A percentile compares a stretch with the other conserved stretches of the same genome.
phyloP scores from a whole-genome alignment of 768 basidiomycete species.

The Crucibulum laeve region DNA sequence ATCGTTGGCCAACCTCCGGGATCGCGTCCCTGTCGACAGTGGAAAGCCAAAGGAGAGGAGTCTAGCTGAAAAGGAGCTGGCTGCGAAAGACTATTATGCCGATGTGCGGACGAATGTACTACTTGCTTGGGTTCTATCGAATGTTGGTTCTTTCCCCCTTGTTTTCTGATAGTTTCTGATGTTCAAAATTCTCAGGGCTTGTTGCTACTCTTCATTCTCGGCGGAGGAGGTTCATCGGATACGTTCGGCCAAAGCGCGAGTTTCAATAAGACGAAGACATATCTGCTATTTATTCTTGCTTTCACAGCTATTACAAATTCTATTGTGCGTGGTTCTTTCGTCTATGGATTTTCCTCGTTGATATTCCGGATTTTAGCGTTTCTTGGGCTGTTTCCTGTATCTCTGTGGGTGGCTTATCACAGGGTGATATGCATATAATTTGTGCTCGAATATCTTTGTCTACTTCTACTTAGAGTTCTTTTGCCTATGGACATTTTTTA shows the following conservation, averaged over 20 bases:
- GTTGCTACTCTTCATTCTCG: conserved; percentile 65
- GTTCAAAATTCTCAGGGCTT: conserved; percentile 44
- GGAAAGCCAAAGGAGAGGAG: conserved; percentile 14
- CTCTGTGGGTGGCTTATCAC: conserved; percentile 1
- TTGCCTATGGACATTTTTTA: too few relatives aligned
- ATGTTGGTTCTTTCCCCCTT: conserved; percentile 38
- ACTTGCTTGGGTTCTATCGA: conserved; percentile 80
- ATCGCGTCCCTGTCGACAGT: conserved; percentile 25
- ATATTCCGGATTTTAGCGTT: neutral
- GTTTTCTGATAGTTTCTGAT: neutral
- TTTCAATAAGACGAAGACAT: conserved; percentile 61
- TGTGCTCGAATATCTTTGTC: too few relatives aligned
- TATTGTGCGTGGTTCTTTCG: conserved; percentile 1
- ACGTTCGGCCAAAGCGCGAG: conserved; percentile 53
- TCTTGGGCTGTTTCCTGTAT: conserved; percentile 1
- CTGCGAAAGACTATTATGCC: conserved; percentile 84
- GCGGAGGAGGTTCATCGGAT: conserved; percentile 46
- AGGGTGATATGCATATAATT: conserved; percentile 1
- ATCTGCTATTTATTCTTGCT: conserved; percentile 75
- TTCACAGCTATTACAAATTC: conserved; percentile 79
- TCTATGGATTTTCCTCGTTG: neutral
- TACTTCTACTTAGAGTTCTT: too few relatives aligned
- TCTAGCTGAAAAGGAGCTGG: conserved; percentile 65
- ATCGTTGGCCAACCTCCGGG: conserved; percentile 64
- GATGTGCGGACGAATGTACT: conserved; percentile 81